A percentile compares a stretch with the other conserved stretches of the same genome.
Evolutionary conservation across 805 yeast species (phyloP).

Genomic region (Starmera dryadoides): DNA sequence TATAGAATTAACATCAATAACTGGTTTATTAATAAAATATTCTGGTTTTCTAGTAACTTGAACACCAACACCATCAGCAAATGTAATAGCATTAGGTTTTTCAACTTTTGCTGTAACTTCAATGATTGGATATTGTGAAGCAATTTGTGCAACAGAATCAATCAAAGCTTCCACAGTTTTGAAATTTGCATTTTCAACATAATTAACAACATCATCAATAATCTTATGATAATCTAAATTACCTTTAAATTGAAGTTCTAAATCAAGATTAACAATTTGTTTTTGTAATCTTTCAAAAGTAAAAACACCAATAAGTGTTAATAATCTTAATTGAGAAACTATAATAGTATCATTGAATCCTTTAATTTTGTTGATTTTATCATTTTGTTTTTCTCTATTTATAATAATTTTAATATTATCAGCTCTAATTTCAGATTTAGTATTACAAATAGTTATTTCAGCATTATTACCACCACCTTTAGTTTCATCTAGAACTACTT

Average conservation of each 20-base stretch:
- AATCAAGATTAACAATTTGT: conserved; percentile 64
- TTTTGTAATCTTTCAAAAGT: conserved; percentile 78
- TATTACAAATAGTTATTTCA: conserved; percentile 32
- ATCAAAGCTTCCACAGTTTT: conserved; percentile 93
- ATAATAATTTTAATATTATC: conserved; percentile 36
- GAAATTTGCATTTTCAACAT: conserved; percentile 74
- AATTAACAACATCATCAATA: conserved; percentile 42
- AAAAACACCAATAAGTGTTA: conserved; percentile 89
- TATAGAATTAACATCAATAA: conserved; percentile 7
- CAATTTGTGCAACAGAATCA: conserved; percentile 55
- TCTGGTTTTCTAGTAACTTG: conserved; percentile 44
- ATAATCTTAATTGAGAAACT: conserved; percentile 47
- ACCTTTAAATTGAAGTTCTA: conserved; percentile 36
- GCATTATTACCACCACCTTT: conserved; percentile 41
- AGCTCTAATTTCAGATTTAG: conserved; percentile 55
- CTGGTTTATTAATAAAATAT: conserved; percentile 26
- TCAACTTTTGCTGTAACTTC: conserved; percentile 54
- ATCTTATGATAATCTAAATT: conserved; percentile 26
- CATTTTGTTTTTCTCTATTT: conserved; percentile 21
- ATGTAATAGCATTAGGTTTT: conserved; percentile 85
- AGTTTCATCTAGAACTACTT: conserved; percentile 34
- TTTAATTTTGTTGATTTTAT: conserved; percentile 6
- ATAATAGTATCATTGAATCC: conserved; percentile 16
- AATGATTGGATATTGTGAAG: conserved; percentile 34
- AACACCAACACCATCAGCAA: conserved; percentile 88